These are phyloP conservation scores for Trypanosoma scelopori DNA, from an alignment of 208 protist species.

Conservation along the genomic window DNA sequence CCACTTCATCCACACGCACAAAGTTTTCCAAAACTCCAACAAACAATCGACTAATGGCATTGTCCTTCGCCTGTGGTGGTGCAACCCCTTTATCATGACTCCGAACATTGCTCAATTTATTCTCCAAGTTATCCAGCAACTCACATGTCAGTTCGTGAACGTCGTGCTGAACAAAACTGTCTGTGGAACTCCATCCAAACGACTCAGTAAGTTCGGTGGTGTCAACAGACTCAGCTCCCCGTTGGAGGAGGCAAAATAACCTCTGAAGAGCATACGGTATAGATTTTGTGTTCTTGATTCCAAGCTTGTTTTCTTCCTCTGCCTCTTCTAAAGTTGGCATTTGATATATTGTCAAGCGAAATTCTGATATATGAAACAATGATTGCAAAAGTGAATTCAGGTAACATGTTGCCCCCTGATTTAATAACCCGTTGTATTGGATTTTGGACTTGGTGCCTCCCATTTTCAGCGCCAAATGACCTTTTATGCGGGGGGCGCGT, in stretches of 20 bases:
- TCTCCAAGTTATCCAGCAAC: constrained; percentile 84
- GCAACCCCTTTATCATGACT: constrained; percentile 12
- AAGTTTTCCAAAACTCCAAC: constrained; percentile 77
- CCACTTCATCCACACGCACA: constrained; percentile 81
- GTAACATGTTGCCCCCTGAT: constrained; percentile 93
- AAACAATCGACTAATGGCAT: constrained; percentile 79
- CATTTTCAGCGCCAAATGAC: constrained; percentile 16
- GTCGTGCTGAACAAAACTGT: constrained; percentile 93
- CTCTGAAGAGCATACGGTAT: constrained; percentile 90
- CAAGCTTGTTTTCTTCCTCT: constrained; percentile 36
- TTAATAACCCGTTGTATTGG: constrained; percentile 74
- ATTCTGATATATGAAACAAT: constrained; percentile 87
- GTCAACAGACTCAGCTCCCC: constrained; percentile 47
- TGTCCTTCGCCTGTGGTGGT: constrained; percentile 31
- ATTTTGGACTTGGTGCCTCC: constrained; percentile 14
- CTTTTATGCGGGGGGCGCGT: background rate
- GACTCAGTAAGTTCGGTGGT: constrained; percentile 91
- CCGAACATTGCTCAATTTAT: constrained; percentile 50
- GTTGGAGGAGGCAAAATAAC: constrained; percentile 89
- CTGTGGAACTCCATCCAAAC: constrained; percentile 89
- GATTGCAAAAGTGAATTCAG: constrained; percentile 91
- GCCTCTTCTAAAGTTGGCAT: constrained; percentile 89
- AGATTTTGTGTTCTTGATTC: constrained; percentile 45
- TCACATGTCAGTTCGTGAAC: constrained; percentile 89
- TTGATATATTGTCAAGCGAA: constrained; percentile 84